Conservation (phyloP, 257 asterid species). For the Fraxinus cuspidata region DNA sequence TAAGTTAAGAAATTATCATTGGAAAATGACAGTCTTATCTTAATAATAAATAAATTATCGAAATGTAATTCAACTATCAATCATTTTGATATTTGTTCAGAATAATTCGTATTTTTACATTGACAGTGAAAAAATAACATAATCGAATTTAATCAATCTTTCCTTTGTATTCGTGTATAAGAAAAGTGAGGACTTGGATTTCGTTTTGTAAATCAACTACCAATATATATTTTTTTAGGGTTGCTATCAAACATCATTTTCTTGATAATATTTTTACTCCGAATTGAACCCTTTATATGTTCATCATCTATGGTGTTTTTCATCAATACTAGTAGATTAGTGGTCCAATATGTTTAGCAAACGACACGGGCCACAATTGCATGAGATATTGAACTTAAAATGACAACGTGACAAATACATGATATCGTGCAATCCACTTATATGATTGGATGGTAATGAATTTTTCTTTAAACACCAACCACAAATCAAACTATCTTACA, state of each 20-base stretch:
- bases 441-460: neutral
- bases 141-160: neutral
- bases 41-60: too few relatives aligned
- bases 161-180: too few relatives aligned
- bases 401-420: neutral
- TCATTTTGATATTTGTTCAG: too few relatives aligned
- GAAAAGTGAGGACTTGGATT: neutral
- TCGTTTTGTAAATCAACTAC: neutral
- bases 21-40: neutral
- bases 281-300: neutral
- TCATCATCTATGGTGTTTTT: neutral
- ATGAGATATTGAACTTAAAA: neutral
- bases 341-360: neutral
- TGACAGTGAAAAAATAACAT: neutral
- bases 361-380: neutral
- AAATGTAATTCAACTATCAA: too few relatives aligned
- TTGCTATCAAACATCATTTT: neutral
- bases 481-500: neutral
- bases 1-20: too few relatives aligned
- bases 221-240: neutral
- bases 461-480: neutral
- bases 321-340: neutral
- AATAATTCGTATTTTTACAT: too few relatives aligned
- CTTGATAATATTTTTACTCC: neutral
- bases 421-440: neutral